Evolutionary conservation across 1,284 basidiomycete genomes (phyloP), one percentile per base, ranked within the genome.

Genomic region (Agaricales sp.): DNA sequence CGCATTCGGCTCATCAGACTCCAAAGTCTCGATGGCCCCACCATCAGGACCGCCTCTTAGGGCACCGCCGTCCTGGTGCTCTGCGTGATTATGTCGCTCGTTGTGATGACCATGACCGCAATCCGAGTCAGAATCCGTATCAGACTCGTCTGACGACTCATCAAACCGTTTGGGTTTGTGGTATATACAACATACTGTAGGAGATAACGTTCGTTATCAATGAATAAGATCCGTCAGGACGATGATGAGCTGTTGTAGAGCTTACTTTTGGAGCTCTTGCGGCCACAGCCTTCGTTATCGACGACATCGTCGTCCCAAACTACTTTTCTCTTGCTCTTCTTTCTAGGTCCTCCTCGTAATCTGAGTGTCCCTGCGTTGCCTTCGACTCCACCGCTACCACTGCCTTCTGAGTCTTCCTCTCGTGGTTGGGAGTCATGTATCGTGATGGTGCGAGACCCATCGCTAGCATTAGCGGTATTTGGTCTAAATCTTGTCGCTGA

Each of bases 241-340:
- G 18, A 16, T 8, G 16, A n/a, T 19, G n/a, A 22, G 35, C 24
- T 47, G 30, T 35, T 13, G n/a, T 3, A 2, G n/a, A 4, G 73
- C 83, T 54, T 54, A 91, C 90, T 89, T 67, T 92, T 92, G 18
- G 84, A 85, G 53, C 84, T 87, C 64, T 92, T 92, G 67, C 75
- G 78, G 12, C 83, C 84, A 51, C 78, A 73, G 0, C 80, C 80
- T 58, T 92, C 89, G 55, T 92, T 92, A 60, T 92, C 89, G 1
- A 92, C 73, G 2, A 88, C 85, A 51, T 79, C 82, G n/a, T 87
- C 81, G 19, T 68, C 71, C 90, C 89, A 92, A 1, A 74, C 76
- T 0, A 92, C 88, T 18, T 71, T 67, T 14, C 69, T 62, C 23
- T 63, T 58, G 30, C 30, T 35, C 30, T 35, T 35, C 24, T 67